Conservation (phyloP, 495 filamentous ascomycete species). For the Rusavskia elegans region DNA sequence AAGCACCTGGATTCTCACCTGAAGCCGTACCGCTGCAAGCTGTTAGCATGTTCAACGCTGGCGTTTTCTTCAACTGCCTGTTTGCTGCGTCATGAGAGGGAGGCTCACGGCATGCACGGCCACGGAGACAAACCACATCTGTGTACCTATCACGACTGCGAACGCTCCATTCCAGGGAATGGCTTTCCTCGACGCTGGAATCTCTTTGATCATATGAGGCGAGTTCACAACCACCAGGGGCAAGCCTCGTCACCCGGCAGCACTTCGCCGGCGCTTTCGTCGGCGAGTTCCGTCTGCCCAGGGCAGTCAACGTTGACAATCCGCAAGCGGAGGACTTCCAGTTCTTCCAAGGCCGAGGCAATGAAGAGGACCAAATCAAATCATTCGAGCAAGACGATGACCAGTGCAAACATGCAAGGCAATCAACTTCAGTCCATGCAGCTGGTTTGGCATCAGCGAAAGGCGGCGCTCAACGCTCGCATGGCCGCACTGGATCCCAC, state of each 20-base stretch:
- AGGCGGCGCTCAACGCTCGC: conserved; percentile 5
- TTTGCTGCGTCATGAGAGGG: conserved; percentile 84
- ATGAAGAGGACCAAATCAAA: conserved; percentile 7
- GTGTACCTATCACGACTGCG: conserved; percentile 71
- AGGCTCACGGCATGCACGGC: conserved; percentile 88
- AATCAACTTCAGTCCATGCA: conserved; percentile 5
- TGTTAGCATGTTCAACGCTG: conserved; percentile 52
- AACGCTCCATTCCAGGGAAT: conserved; percentile 59
- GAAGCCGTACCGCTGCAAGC: conserved; percentile 87
- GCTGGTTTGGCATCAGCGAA: conserved; percentile 3
- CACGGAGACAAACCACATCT: conserved; percentile 82
- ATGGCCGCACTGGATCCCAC: conserved; percentile 5
- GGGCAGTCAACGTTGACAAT: conserved; percentile 2
- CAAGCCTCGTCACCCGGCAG: conserved; percentile 7
- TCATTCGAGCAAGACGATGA: neutral
- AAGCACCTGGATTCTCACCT: conserved; percentile 91
- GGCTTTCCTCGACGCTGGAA: conserved; percentile 93
- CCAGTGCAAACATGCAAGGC: neutral
- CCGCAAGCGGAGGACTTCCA: conserved; percentile 11
- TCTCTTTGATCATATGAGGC: conserved; percentile 83
- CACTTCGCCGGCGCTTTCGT: conserved; percentile 10
- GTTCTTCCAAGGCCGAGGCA: neutral
- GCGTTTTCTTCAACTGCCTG: conserved; percentile 85
- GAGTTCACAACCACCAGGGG: conserved; percentile 65
- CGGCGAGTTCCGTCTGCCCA: conserved; percentile 5